Percentiles rank a stretch among this genome's conserved stretches.
These are phyloP conservation scores for Daldinia sp. DNA, from an alignment of 2,329 filamentous ascomycete genomes.

Conservation along the genomic window DNA sequence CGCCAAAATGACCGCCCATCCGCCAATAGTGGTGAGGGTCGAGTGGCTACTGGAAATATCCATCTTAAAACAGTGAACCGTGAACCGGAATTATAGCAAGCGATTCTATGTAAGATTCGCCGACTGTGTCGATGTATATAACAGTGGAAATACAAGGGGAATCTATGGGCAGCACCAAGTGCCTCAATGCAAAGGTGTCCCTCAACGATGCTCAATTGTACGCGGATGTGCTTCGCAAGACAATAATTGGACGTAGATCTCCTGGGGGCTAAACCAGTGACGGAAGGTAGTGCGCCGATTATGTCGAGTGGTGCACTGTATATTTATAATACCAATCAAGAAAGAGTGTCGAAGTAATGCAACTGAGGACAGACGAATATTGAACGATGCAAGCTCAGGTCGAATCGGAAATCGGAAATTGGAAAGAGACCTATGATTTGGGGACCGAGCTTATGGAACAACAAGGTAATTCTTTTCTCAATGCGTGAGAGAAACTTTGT, in stretches of 20 bases:
- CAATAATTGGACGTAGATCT: conserved; percentile 22
- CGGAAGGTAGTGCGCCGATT: conserved; percentile 42
- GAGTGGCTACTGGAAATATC: conserved; percentile 46
- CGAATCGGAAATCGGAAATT: neutral
- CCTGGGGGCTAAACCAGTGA: conserved; percentile 37
- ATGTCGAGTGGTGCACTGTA: conserved; percentile 29
- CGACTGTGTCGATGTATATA: conserved; percentile 19
- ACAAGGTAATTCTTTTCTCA: conserved; percentile 12
- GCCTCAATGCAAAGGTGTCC: conserved; percentile 23
- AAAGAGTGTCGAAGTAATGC: conserved; percentile 22
- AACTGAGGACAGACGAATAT: conserved; percentile 19
- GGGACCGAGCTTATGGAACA: neutral
- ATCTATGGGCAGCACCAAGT: conserved; percentile 38
- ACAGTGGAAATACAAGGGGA: conserved; percentile 19
- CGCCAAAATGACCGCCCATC: conserved; percentile 53
- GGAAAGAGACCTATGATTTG: neutral
- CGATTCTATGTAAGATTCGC: conserved; percentile 23
- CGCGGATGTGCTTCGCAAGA: conserved; percentile 25
- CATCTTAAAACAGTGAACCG: conserved; percentile 38
- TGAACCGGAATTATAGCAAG: conserved; percentile 22
- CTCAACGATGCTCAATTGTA: conserved; percentile 22
- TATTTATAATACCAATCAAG: conserved; percentile 30
- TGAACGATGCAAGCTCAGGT: conserved; percentile 26
- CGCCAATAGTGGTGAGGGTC: conserved; percentile 53
- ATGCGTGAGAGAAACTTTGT: neutral